Percentiles rank a stretch among this genome's conserved stretches.
Conservation (phyloP, 2,329 filamentous ascomycete genomes). For the Lizonia empirigonia region DNA sequence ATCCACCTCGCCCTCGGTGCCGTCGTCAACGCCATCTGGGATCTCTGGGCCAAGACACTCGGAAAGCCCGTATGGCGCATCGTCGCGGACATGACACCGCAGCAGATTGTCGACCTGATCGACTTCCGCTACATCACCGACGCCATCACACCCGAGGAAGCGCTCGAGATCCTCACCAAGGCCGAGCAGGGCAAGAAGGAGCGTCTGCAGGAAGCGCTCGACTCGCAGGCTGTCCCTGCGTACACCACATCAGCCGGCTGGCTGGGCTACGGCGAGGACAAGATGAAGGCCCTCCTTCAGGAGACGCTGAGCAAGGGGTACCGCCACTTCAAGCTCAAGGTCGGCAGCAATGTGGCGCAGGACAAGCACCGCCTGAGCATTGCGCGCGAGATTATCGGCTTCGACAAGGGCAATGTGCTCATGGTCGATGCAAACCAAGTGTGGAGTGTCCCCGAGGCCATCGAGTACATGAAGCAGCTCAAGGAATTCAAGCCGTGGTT, state of each 20-base stretch:
- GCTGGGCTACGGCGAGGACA: conserved; percentile 88
- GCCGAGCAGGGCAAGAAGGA: conserved; percentile 70
- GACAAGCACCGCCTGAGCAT: conserved; percentile 74
- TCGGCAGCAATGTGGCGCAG: conserved; percentile 73
- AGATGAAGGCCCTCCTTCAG: conserved; percentile 75
- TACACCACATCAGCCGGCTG: conserved; percentile 92
- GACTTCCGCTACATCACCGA: conserved; percentile 96
- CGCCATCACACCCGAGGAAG: conserved; percentile 86
- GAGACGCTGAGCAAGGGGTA: conserved; percentile 81
- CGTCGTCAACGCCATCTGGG: conserved; percentile 91
- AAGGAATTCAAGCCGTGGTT: conserved; percentile 88
- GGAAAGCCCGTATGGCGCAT: conserved; percentile 90
- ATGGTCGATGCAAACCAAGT: conserved; percentile 96
- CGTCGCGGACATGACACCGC: conserved; percentile 85
- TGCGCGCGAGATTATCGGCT: conserved; percentile 79
- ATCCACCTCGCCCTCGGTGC: conserved; percentile 90
- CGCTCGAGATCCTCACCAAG: conserved; percentile 71
- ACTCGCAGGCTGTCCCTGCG: conserved; percentile 78
- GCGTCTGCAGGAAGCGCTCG: conserved; percentile 74
- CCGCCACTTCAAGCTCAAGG: conserved; percentile 89
- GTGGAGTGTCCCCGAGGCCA: conserved; percentile 88
- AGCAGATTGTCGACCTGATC: conserved; percentile 85
- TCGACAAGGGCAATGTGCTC: conserved; percentile 79
- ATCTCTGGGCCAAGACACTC: conserved; percentile 89
- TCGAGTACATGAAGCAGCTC: conserved; percentile 82